Evolutionary conservation across 352 stramenopile genomes (phyloP), one percentile per base, ranked within the genome.

Genomic region (Pilasporangium apinafurcum): DNA sequence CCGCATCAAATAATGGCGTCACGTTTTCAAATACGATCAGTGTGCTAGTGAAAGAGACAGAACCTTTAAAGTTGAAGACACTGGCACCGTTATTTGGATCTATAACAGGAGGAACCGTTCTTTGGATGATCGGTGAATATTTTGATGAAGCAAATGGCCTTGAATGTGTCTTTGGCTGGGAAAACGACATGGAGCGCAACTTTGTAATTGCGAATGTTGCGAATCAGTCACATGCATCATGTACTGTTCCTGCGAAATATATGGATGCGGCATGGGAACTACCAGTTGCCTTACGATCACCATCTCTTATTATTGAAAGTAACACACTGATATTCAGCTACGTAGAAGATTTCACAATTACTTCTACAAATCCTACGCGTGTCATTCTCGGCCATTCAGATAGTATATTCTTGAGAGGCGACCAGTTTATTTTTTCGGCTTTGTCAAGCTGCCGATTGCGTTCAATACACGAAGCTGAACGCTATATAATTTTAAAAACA

Each of bases 251-350:
- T 20, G 13, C 37, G n/a, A 53, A 47, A 48, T 24, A 48, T 31
- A 13, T 30, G 13, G 22, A 51, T 39, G 45, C 16, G 4, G 45
- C 34, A 8, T 56, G 44, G 46, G 52, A 67, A 16, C n/a, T 74
- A 7, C 58, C 61, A 7, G 27, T 83, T 1, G 48, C 36, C 1
- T 37, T 85, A 28, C 44, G 56, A 34, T 57, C 51, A 2, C 45
- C 20, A 4, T 57, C 29, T 6, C 29, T 33, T 2, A 45, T 44
- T 10, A 24, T 42, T 9, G 42, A 9, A 4, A 85, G 68, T 42
- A 79, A 81, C 16, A 30, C 12, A 4, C 20, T 86, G 9, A 25
- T 73, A 2, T 79, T 66, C 55, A 52, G 57, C 3, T 79, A 71
- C 28, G 9, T 54, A 10, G 33, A 59, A 5, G 42, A 53, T 9